Conservation (phyloP, 1,139 yeast genomes). For the Kurtzmaniella quercitrusa region DNA sequence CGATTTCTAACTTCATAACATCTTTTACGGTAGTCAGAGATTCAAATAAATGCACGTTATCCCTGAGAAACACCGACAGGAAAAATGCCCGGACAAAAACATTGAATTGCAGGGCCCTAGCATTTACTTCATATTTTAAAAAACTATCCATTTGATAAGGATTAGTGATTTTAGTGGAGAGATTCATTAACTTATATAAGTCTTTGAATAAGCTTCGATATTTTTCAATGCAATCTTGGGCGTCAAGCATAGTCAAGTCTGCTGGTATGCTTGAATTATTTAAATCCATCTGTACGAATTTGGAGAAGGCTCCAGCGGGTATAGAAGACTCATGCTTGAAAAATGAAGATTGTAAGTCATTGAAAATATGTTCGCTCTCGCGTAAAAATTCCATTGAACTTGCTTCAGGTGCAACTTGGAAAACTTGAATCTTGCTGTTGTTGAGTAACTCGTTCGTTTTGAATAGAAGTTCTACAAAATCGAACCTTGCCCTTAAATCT, state of each 20-base stretch:
- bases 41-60: conserved; percentile 51
- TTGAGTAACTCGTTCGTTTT: background rate
- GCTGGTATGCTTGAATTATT: conserved; percentile 60
- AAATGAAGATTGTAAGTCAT: background rate
- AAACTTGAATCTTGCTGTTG: conserved; percentile 13
- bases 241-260: conserved; percentile 25
- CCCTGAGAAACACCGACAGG: conserved; percentile 57
- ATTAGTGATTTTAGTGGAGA: conserved; percentile 21
- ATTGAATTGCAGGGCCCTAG: conserved; percentile 29
- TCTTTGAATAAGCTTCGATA: conserved; percentile 35
- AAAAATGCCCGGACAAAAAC: conserved; percentile 59
- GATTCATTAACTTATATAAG: conserved; percentile 19
- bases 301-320: conserved; percentile 35
- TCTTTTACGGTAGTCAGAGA: conserved; percentile 13
- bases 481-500: background rate
- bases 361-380: background rate
- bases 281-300: conserved; percentile 50
- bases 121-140: conserved; percentile 29
- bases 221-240: conserved; percentile 24
- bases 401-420: conserved; percentile 11
- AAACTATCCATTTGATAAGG: conserved; percentile 33
- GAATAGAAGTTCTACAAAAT: background rate
- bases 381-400: background rate
- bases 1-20: conserved; percentile 20
- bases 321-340: conserved; percentile 7